Base-by-base conservation (phyloP, 2,329 filamentous ascomycete species). In the Diplocarpon mali region DNA sequence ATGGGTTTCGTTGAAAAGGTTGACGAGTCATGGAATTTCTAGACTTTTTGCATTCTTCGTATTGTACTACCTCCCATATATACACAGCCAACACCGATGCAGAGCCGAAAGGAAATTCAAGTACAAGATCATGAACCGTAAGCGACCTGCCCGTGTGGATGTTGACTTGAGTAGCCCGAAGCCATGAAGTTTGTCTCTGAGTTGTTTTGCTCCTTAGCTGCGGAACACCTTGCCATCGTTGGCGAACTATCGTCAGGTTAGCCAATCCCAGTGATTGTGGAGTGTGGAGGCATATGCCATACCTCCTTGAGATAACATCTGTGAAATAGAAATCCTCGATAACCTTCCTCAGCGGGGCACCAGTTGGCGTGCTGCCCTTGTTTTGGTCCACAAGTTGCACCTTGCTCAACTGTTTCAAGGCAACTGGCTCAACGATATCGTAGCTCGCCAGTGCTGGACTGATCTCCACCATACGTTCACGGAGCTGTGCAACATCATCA, bases 251-350 rank as follows among this genome's bases (percentile, higher is more conserved):
- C 34, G 27, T 24, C 35, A 10, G 9, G 30, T 47, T 43, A 47
- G 38, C 34, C 28, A 10, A 38, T 28, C 11, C 40, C 11, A 49
- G 45, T 52, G 38, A 44, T 13, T 12, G 8, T 37, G 5, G 7
- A 24, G 20, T 24, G 16, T 8, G 32, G 29, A 6, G 39, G 31
- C 37, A 24, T 6, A 36, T 37, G 30, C 20, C 79, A 66, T 71
- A 92, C 87, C 87, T 95, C 76, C 92, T 82, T 32, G 89, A 94
- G 66, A 98, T 95, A 47, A 83, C 80, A 68, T 98, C 90, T 65
- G 92, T 98, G 68, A 96, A 95, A 71, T 89, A 98, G 67, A 98
- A 98, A 72, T 98, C 86, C 60, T 95, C 81, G 57, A 98, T 86
- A 46, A 84, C 79, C 67, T 85, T 85, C 72, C 80, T 86, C 60